A percentile compares a stretch with the other conserved stretches of the same genome.
phyloP scores from a whole-genome alignment of 768 basidiomycete genomes.

The Suillus clintonianus region DNA sequence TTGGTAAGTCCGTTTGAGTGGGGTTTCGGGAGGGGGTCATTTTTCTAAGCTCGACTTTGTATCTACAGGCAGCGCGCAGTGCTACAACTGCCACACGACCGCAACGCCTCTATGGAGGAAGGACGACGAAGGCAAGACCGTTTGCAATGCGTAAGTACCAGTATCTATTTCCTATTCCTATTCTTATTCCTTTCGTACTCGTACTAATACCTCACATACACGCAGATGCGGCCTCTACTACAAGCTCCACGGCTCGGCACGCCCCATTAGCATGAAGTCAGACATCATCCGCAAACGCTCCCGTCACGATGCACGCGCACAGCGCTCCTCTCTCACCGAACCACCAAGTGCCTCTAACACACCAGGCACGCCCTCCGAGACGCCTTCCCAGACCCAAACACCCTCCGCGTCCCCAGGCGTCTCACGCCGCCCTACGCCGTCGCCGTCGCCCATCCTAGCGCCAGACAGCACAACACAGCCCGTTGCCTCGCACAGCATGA shows the following conservation, averaged over 20 bases:
- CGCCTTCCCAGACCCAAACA: constrained; percentile 53
- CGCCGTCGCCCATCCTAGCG: constrained; percentile 63
- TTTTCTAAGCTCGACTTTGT: neutral
- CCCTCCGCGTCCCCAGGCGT: constrained; percentile 76
- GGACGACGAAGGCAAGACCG: constrained; percentile 88
- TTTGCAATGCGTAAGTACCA: constrained; percentile 85
- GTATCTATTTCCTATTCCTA: constrained; percentile 25
- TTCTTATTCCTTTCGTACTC: constrained; percentile 9
- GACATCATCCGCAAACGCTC: constrained; percentile 89
- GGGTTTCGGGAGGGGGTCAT: constrained; percentile 5
- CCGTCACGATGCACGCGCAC: constrained; percentile 73
- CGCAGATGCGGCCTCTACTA: constrained; percentile 80
- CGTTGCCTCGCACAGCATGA: constrained; percentile 30
- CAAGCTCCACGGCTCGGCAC: constrained; percentile 82
- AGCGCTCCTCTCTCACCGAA: constrained; percentile 21
- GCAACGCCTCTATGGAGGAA: constrained; percentile 90
- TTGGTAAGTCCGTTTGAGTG: constrained; percentile 48
- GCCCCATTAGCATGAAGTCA: constrained; percentile 90
- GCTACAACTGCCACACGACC: constrained; percentile 88
- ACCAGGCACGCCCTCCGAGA: constrained; percentile 68
- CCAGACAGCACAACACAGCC: constrained; percentile 70
- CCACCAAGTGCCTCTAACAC: constrained; percentile 56
- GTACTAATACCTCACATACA: constrained; percentile 3
- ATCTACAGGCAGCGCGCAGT: constrained; percentile 61
- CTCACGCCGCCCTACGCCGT: constrained; percentile 73